Evolutionary conservation across 2,329 filamentous ascomycete genomes (phyloP).

Genomic region (Leptodontidium sp.): DNA sequence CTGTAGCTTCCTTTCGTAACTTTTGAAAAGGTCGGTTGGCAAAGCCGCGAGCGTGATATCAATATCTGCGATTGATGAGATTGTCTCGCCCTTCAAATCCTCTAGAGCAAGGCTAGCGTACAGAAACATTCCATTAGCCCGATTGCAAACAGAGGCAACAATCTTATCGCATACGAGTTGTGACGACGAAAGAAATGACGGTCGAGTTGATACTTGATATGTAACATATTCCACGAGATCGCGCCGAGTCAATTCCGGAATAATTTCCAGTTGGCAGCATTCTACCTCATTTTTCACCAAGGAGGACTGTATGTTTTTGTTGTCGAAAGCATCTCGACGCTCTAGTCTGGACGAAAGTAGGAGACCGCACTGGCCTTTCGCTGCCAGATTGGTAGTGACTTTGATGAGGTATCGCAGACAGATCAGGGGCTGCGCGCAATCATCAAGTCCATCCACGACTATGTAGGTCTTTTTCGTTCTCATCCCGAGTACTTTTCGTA

Average conservation of each 20-base stretch:
- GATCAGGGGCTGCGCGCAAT: constrained; percentile 6
- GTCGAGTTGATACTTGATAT: not conserved
- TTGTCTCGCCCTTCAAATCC: not conserved
- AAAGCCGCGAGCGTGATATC: not conserved
- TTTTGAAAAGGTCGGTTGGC: not conserved
- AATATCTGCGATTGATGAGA: not conserved
- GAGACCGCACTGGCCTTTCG: not conserved
- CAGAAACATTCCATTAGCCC: constrained; percentile 13
- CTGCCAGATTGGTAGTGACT: not conserved
- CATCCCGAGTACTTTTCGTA: not conserved
- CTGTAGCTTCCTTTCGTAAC: not conserved
- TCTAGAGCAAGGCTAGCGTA: constrained; percentile 10
- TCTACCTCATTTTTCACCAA: not conserved
- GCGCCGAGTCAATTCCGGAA: not conserved
- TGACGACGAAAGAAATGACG: not conserved
- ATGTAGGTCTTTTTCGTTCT: not conserved
- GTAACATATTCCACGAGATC: not conserved
- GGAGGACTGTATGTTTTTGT: not conserved
- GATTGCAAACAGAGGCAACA: not conserved
- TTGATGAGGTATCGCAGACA: constrained; percentile 3
- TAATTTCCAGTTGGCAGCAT: not conserved
- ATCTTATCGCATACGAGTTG: not conserved
- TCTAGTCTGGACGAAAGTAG: not conserved
- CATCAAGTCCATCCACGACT: constrained; percentile 12
- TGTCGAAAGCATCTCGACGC: not conserved